These are phyloP conservation scores for Otatea glauca DNA, from an alignment of 176 grass and related monocot species.

Conservation along the genomic window DNA sequence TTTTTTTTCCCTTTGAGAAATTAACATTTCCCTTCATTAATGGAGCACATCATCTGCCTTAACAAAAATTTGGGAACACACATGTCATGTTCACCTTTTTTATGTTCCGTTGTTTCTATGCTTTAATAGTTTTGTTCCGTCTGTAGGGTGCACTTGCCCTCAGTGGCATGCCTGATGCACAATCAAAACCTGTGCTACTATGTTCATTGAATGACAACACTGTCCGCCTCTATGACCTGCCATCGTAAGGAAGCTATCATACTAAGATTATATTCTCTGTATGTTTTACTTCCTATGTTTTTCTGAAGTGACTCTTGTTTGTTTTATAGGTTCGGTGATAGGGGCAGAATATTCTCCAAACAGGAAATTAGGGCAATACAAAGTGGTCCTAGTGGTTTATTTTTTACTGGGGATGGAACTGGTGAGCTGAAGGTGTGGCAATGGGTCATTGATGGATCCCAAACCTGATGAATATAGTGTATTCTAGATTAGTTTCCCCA, in stretches of 20 bases:
- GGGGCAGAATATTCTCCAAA: slow-evolving; percentile 81
- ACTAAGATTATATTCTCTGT: slow-evolving; percentile 35
- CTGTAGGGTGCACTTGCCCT: slow-evolving; percentile 81
- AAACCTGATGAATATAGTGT: slow-evolving; percentile 57
- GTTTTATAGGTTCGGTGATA: slow-evolving; percentile 80
- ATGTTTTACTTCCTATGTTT: slow-evolving; percentile 24
- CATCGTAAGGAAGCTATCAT: slow-evolving; percentile 73
- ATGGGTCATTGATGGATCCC: slow-evolving; percentile 57
- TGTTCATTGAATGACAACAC: slow-evolving; percentile 93
- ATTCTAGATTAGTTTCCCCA: slow-evolving; percentile 53
- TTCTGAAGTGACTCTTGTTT: slow-evolving; percentile 22
- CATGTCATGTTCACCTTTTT: neutral
- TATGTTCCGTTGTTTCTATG: slow-evolving; percentile 16
- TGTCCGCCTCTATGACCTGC: slow-evolving; percentile 80
- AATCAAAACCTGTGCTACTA: slow-evolving; percentile 83
- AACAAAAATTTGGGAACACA: neutral
- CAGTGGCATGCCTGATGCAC: slow-evolving; percentile 79
- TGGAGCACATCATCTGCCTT: neutral
- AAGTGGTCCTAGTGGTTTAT: slow-evolving; percentile 81
- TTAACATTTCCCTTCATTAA: neutral
- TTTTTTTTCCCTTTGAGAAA: neutral
- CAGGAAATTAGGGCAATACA: slow-evolving; percentile 84
- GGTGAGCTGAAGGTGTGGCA: slow-evolving; percentile 97
- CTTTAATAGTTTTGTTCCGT: slow-evolving; percentile 36
- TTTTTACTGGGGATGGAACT: slow-evolving; percentile 93